Evolutionary conservation across 768 basidiomycete species (phyloP).

Genomic region (Tricholoma flavovirens): DNA sequence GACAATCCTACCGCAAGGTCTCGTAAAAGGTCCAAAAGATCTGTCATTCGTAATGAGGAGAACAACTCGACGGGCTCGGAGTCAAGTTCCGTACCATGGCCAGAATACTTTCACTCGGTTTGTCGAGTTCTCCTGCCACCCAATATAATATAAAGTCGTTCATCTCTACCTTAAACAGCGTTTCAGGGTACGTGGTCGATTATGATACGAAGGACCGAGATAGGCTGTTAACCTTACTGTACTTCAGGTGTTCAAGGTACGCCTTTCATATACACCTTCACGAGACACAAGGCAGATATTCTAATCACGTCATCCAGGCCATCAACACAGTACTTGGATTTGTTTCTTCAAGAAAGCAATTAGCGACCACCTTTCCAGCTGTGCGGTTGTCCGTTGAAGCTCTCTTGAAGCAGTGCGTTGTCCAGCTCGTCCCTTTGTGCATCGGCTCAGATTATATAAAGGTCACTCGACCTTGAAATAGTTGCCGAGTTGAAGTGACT

Average conservation of each 20-base stretch:
- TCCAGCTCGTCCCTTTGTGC: not conserved
- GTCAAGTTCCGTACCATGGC: slow-evolving; percentile 35
- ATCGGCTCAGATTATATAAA: slow-evolving; percentile 22
- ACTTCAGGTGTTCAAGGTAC: slow-evolving; percentile 31
- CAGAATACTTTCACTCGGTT: slow-evolving; percentile 56
- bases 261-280: not conserved
- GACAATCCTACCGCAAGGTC: slow-evolving; percentile 1
- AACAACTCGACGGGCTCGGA: slow-evolving; percentile 4
- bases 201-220: not conserved
- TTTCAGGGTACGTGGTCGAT: slow-evolving; percentile 46
- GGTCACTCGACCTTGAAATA: slow-evolving; percentile 70
- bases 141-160: slow-evolving; percentile 2
- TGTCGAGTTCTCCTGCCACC: slow-evolving; percentile 18
- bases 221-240: not conserved
- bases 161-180: slow-evolving; percentile 30
- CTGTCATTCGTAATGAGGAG: slow-evolving; percentile 5
- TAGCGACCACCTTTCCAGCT: slow-evolving; percentile 74
- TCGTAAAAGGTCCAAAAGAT: not conserved
- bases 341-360: slow-evolving; percentile 70
- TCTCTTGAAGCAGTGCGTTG: slow-evolving; percentile 64
- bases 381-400: slow-evolving; percentile 77
- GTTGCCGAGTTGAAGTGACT: slow-evolving; percentile 81
- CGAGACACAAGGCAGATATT: not conserved
- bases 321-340: slow-evolving; percentile 88
- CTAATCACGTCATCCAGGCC: slow-evolving; percentile 40